Evolutionary conservation across 2,329 filamentous ascomycete genomes (phyloP), one percentile per base, ranked within the genome.

Genomic region (Talaromyces verruculosus): DNA sequence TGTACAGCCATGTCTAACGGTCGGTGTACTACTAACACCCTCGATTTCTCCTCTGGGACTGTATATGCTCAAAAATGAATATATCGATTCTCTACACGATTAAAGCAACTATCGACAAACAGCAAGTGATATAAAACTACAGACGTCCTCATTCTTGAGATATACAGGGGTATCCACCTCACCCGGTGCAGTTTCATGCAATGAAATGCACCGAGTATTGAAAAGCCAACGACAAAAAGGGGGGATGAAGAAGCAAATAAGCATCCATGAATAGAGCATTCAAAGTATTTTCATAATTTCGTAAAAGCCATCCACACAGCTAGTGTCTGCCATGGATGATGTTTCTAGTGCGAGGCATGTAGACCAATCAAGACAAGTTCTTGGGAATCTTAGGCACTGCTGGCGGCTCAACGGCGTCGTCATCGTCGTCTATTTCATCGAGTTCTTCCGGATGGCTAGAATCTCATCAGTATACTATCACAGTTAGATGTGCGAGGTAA

Each of bases 391-490:
- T 33, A 2, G 61, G 61, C 33, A 63, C 47, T 55, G 47, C 28
- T 37, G 57, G 62, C 5, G 78, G 78, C 59, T 79, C 70, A 2
- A 74, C 65, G 3, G 57, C 62, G 13, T 67, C 66, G 17, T 77
- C 72, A n/a, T 79, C 76, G 13, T 78, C 80, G 2, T 88, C 87
- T 69, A 84, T 76, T n/a, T 87, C 87, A 59, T 88, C 86, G 57
- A 90, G 72, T 3, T 86, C 82, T 73, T 91, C 89, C 3, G 89
- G 88, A 73, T 92, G 89, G 15, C 78, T 81, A 61, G 49, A 49
- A 19, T 58, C 28, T n/a, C 4, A 11, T 67, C 5, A 67, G 61
- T 39, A 28, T 43, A 6, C 13, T 43, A 55, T 28, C 17, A 39
- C 5, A 33, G 45, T 41, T 6, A 41, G 25, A 37, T 39, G 37